phyloP scores from a whole-genome alignment of 2,329 filamentous ascomycete species.

The Diplodia seriata region DNA sequence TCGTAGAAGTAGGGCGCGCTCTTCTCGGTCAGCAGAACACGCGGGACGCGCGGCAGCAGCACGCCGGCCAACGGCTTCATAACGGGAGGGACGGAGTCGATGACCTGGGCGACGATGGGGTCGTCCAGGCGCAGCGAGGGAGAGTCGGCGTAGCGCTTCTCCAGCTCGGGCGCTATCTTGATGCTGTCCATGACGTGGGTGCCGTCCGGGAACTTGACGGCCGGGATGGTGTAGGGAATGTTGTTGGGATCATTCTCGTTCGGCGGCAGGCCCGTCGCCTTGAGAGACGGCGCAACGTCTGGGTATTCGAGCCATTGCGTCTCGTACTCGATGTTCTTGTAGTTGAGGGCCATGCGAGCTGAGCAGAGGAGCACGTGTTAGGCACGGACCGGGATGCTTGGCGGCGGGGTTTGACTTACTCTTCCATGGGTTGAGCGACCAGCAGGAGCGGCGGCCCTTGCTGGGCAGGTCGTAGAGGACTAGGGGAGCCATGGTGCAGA shows the following conservation, averaged over 20 bases:
- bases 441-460: conserved; percentile 57
- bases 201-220: conserved; percentile 63
- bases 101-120: conserved; percentile 50
- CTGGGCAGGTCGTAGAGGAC: conserved; percentile 69
- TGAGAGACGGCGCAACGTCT: conserved; percentile 64
- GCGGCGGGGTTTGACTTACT: conserved; percentile 51
- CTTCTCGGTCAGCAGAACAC: conserved; percentile 57
- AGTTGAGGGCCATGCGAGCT: conserved; percentile 72
- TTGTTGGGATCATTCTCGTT: conserved; percentile 54
- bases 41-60: conserved; percentile 56
- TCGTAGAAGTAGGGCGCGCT: conserved; percentile 59
- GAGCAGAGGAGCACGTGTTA: conserved; percentile 14
- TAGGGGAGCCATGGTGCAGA: conserved; percentile 48
- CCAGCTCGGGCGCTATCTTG: conserved; percentile 65
- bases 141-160: conserved; percentile 62
- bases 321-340: conserved; percentile 70
- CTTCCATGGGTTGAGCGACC: conserved; percentile 77
- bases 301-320: conserved; percentile 76
- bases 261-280: conserved; percentile 57
- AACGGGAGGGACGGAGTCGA: conserved; percentile 44
- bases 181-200: conserved; percentile 69
- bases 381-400: background rate
- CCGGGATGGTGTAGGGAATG: conserved; percentile 57
- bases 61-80: conserved; percentile 36
- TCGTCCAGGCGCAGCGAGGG: conserved; percentile 66